Conservation (phyloP, 2,329 filamentous ascomycete genomes). For the Colletotrichum musae region DNA sequence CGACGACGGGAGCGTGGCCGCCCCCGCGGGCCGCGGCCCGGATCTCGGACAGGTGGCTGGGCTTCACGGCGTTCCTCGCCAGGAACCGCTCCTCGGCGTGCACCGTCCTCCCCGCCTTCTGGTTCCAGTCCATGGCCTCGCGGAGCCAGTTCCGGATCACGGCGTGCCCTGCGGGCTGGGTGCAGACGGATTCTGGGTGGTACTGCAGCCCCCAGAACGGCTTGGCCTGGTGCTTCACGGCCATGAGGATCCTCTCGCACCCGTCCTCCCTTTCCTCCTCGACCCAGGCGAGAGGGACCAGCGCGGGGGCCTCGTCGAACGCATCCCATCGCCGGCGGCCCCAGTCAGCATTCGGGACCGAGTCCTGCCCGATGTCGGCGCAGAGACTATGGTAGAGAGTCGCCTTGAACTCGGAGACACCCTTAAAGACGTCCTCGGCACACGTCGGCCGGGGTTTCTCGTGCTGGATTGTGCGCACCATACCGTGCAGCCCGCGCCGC, state of each 20-base stretch:
- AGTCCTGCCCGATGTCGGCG: constrained; percentile 67
- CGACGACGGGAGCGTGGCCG: constrained; percentile 15
- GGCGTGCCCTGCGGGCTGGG: constrained; percentile 74
- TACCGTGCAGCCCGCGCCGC: constrained; percentile 83
- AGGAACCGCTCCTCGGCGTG: constrained; percentile 42
- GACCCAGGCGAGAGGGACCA: constrained; percentile 76
- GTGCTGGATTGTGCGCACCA: constrained; percentile 79
- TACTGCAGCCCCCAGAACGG: constrained; percentile 93
- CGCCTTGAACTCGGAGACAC: constrained; percentile 72
- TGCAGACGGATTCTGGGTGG: constrained; percentile 91
- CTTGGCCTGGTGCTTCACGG: constrained; percentile 74
- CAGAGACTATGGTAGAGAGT: constrained; percentile 83
- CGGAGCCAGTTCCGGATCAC: constrained; percentile 84
- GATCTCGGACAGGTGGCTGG: constrained; percentile 51
- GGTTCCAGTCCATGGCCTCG: constrained; percentile 74
- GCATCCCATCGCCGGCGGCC: constrained; percentile 56
- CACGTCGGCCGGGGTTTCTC: constrained; percentile 40
- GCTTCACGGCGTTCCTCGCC: constrained; percentile 51
- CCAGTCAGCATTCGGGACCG: constrained; percentile 54
- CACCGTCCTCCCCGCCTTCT: constrained; percentile 43
- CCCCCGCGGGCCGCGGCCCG: constrained; percentile 2
- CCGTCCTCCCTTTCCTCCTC: constrained; percentile 57
- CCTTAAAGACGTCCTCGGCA: constrained; percentile 74
- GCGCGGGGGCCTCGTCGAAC: constrained; percentile 52
- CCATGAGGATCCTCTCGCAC: constrained; percentile 79